Conservation (phyloP, 148 eudicot species). For the Pharnaceum exiguum region DNA sequence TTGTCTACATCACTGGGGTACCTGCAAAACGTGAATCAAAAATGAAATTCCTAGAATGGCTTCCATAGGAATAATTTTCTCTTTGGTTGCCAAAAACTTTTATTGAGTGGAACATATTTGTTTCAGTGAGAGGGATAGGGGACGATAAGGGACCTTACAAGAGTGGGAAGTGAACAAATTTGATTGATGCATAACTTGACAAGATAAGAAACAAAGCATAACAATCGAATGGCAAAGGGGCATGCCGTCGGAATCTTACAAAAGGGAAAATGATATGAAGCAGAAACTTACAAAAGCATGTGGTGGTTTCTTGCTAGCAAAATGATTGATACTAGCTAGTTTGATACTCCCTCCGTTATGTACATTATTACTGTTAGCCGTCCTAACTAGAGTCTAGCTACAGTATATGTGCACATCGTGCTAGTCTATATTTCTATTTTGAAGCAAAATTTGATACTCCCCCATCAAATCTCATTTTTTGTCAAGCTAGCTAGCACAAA, state of each 20-base stretch:
- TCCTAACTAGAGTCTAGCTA: slow-evolving; percentile 11
- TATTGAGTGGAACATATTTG: slow-evolving; percentile 18
- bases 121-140: slow-evolving; percentile 16
- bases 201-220: too few relatives aligned
- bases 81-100: slow-evolving; percentile 10
- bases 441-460: slow-evolving; percentile 17
- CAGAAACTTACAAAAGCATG: slow-evolving; percentile 27
- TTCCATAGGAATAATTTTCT: slow-evolving; percentile 6
- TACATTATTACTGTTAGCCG: slow-evolving; percentile 8
- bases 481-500: slow-evolving; percentile 1
- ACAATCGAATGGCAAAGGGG: slow-evolving; percentile 18
- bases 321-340: too few relatives aligned
- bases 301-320: slow-evolving; percentile 22
- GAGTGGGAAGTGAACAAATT: slow-evolving; percentile 11
- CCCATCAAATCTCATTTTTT: not conserved
- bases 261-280: slow-evolving; percentile 14
- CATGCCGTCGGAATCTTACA: slow-evolving; percentile 17
- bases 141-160: slow-evolving; percentile 20
- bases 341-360: not conserved
- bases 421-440: slow-evolving; percentile 23
- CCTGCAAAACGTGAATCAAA: slow-evolving; percentile 42
- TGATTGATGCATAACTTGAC: slow-evolving; percentile 28
- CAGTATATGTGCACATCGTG: slow-evolving; percentile 12
- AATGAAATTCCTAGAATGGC: slow-evolving; percentile 4
- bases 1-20: slow-evolving; percentile 98